These are phyloP conservation scores for Arabis alpina DNA, from an alignment of 345 rosid species.

Conservation along the genomic window DNA sequence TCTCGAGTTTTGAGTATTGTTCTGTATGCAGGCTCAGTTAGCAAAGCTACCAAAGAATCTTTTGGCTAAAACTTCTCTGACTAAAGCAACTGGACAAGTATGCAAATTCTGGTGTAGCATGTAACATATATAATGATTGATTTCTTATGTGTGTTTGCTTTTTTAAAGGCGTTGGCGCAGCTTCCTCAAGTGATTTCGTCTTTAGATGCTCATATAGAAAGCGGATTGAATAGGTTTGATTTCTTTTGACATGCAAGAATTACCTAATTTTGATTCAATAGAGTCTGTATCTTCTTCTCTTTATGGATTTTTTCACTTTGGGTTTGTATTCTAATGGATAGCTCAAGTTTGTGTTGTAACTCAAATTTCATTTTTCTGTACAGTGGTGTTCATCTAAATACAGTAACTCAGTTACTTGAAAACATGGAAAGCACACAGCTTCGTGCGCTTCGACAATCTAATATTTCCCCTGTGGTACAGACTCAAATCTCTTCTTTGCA, in stretches of 20 bases:
- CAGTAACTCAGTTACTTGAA: conserved; percentile 45
- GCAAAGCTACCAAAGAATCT: conserved; percentile 82
- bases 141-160: neutral
- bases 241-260: conserved; percentile 12
- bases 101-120: conserved; percentile 32
- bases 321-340: neutral
- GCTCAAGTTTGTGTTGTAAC: conserved; percentile 19
- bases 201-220: conserved; percentile 82
- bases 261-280: neutral
- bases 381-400: conserved; percentile 40
- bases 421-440: conserved; percentile 46
- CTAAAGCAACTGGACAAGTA: conserved; percentile 80
- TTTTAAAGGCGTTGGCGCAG: conserved; percentile 65
- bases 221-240: conserved; percentile 66
- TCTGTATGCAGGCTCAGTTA: conserved; percentile 58
- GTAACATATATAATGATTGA: neutral
- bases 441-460: conserved; percentile 43
- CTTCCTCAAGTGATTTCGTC: conserved; percentile 81
- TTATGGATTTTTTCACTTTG: neutral
- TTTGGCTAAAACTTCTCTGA: conserved; percentile 66
- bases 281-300: neutral
- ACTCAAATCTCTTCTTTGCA: conserved; percentile 16
- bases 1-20: neutral
- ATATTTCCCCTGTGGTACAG: conserved; percentile 30
- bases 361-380: neutral